Base-by-base conservation (phyloP, 1,284 basidiomycete species). In the Thecaphora thlaspeos region DNA sequence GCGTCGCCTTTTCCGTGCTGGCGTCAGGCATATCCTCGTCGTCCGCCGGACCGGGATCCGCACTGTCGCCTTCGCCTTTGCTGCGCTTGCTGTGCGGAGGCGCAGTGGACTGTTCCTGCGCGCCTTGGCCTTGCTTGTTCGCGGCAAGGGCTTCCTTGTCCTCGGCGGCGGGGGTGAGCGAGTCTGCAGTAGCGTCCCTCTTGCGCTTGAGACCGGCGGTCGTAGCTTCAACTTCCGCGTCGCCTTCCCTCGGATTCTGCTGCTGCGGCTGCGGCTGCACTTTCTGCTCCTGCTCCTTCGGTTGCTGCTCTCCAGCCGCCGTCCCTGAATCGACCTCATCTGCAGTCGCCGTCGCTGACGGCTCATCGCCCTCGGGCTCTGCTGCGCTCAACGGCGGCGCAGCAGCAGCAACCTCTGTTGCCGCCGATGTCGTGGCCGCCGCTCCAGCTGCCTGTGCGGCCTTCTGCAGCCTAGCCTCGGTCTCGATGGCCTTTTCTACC, bases 191-290 rank as follows among this genome's bases (percentile, higher is more conserved):
- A 14, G 17, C 17, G 1, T 34, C 9, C 23, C 22, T 22, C n/a
- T 21, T 23, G 43, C 43, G 43, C 9, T 5, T 24, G 17, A n/a
- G 8, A 15, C 14, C 36, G 7, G 48, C 61, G 11, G 57, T 50
- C 21, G 48, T 57, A 1, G 57, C 61, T 23, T 53, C 61, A 4
- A 55, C 61, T 42, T 60, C 57, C 36, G 58, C 61, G 32, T 55
- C 61, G 40, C 56, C 55, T 37, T 64, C 61, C 48, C 55, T 54
- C 41, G 15, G 40, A 5, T 23, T 11, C 42, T 32, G 18, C 42
- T 9, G 17, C 17, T 28, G 24, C 24, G 14, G 1, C 15, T 23
- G 11, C 26, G 2, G 30, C 44, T 36, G n/a, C n/a, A 11, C 1
- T 14, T 19, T 19, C 40, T 30, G 46, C 41, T 46, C 46, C 42